Evolutionary conservation across 2,329 filamentous ascomycete genomes (phyloP).

Genomic region (Xylariaceae sp.): DNA sequence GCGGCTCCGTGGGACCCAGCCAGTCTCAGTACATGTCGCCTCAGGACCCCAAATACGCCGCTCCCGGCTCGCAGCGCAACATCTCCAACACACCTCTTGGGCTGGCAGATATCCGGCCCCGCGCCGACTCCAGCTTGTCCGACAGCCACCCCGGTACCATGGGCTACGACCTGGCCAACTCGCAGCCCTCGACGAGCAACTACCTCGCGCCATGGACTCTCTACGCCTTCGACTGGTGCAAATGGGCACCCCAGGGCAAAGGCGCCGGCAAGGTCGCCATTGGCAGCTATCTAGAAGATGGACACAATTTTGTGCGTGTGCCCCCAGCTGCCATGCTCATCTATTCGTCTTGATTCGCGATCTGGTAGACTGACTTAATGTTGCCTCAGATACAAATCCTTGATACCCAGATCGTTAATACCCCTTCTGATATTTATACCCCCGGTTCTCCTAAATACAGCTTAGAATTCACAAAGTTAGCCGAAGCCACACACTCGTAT

Average conservation of each 20-base stretch:
- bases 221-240: slow-evolving; percentile 99
- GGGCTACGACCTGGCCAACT: slow-evolving; percentile 64
- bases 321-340: background rate
- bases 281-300: slow-evolving; percentile 95
- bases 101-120: slow-evolving; percentile 85
- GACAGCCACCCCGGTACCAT: slow-evolving; percentile 64
- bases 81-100: slow-evolving; percentile 84
- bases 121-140: slow-evolving; percentile 76
- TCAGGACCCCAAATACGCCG: slow-evolving; percentile 53
- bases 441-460: slow-evolving; percentile 71
- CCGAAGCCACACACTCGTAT: slow-evolving; percentile 96
- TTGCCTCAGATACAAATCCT: slow-evolving; percentile 85
- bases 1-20: slow-evolving; percentile 43
- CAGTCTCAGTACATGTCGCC: slow-evolving; percentile 65
- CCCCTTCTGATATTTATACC: slow-evolving; percentile 65
- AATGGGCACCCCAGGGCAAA: slow-evolving; percentile 81
- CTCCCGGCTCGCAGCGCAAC: slow-evolving; percentile 57
- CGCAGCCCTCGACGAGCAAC: slow-evolving; percentile 76
- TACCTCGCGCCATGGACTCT: slow-evolving; percentile 93
- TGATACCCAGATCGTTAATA: slow-evolving; percentile 75
- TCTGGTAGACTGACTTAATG: slow-evolving; percentile 11
- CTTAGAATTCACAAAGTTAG: slow-evolving; percentile 88
- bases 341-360: background rate
- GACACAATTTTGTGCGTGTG: slow-evolving; percentile 84
- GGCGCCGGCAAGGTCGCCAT: slow-evolving; percentile 90